Evolutionary conservation across 352 stramenopile genomes (phyloP).

Genomic region (Chloridella minuta): DNA sequence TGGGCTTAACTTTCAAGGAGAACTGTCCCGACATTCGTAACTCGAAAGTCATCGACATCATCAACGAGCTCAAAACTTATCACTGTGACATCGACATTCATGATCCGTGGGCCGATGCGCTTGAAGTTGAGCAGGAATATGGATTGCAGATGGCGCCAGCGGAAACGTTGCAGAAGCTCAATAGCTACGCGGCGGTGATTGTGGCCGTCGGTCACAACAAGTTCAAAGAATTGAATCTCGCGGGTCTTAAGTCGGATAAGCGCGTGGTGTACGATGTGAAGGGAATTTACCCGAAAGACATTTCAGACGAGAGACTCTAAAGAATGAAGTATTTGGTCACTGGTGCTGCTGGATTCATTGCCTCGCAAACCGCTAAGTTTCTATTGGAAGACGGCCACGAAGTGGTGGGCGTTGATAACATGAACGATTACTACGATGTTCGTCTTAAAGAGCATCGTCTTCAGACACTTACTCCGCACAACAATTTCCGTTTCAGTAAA

Average conservation of each 20-base stretch:
- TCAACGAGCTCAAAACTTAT: constrained; percentile 16
- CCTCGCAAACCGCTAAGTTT: constrained; percentile 56
- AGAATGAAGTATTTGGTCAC: constrained; percentile 52
- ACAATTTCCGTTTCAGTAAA: constrained; percentile 35
- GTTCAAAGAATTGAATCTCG: too few relatives aligned
- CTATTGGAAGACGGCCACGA: constrained; percentile 44
- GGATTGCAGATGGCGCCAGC: constrained; percentile 12
- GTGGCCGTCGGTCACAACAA: too few relatives aligned
- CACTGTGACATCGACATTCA: constrained; percentile 14
- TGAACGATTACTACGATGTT: constrained; percentile 98
- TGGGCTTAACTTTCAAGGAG: constrained; percentile 17
- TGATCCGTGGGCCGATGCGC: background rate
- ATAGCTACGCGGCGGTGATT: too few relatives aligned
- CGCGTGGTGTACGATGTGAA: too few relatives aligned
- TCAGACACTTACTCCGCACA: constrained; percentile 34
- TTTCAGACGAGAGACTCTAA: constrained; percentile 6
- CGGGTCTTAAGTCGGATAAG: too few relatives aligned
- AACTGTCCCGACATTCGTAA: constrained; percentile 15
- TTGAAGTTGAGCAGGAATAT: constrained; percentile 14
- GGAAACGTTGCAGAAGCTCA: background rate
- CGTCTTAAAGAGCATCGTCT: constrained; percentile 64
- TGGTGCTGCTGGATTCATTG: constrained; percentile 74
- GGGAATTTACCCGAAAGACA: background rate
- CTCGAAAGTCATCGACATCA: constrained; percentile 15
- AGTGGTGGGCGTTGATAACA: constrained; percentile 79